Evolutionary conservation across 129 eudicot genomes (phyloP).

Genomic region (Scalesia atractyloides): DNA sequence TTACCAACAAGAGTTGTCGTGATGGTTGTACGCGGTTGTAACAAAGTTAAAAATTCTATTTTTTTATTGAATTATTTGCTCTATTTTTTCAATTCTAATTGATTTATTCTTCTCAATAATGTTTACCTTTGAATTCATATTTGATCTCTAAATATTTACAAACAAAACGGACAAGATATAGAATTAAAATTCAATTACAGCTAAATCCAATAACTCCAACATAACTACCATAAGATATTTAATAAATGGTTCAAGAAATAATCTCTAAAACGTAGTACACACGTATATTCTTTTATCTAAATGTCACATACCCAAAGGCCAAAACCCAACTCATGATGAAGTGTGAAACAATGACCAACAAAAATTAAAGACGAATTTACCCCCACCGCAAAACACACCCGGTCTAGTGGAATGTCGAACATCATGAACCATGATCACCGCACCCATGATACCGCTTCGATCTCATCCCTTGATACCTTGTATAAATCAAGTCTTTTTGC

Average conservation of each 20-base stretch:
- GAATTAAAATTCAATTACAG: too few relatives aligned
- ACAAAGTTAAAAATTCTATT: too few relatives aligned
- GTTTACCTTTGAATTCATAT: too few relatives aligned
- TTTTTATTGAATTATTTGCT: too few relatives aligned
- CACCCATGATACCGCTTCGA: slow-evolving; percentile 54
- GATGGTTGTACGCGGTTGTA: too few relatives aligned
- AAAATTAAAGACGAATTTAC: slow-evolving; percentile 7
- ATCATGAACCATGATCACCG: slow-evolving; percentile 32
- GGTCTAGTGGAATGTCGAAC: background rate
- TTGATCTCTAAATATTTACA: too few relatives aligned
- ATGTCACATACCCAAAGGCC: background rate
- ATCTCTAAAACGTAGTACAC: slow-evolving; percentile 23
- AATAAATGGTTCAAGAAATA: slow-evolving; percentile 2
- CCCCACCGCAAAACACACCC: background rate
- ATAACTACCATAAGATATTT: background rate
- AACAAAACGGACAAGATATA: too few relatives aligned
- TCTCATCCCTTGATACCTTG: slow-evolving; percentile 63
- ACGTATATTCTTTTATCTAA: slow-evolving; percentile 17
- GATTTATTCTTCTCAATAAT: too few relatives aligned
- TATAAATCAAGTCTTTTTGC: slow-evolving; percentile 53
- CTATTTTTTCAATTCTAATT: too few relatives aligned
- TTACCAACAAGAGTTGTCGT: too few relatives aligned
- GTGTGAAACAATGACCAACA: slow-evolving; percentile 28
- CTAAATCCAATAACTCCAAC: too few relatives aligned
- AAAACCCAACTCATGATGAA: slow-evolving; percentile 7